Conservation (phyloP, 106 monocot species). For the Narthecium ossifragum region DNA sequence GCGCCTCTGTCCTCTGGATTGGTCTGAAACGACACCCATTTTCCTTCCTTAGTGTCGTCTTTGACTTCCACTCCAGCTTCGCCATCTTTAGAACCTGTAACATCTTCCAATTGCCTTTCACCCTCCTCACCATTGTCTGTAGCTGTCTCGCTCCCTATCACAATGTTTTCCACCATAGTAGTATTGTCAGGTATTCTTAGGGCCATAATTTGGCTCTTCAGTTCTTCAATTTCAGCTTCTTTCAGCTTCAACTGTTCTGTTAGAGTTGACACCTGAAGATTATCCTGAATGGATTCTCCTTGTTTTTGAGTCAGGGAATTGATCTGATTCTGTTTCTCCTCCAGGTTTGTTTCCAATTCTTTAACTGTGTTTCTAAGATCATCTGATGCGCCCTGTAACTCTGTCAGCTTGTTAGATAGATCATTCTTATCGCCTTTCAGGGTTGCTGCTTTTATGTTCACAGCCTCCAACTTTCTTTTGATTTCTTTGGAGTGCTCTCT, state of each 20-base stretch:
- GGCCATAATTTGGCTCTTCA: conserved; percentile 4
- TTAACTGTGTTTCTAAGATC: conserved; percentile 13
- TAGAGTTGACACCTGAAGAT: conserved; percentile 11
- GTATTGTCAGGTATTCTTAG: background rate
- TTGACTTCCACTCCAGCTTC: background rate
- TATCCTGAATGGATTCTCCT: conserved; percentile 7
- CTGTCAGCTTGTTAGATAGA: conserved; percentile 30
- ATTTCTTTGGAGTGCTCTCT: conserved; percentile 20
- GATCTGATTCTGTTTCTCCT: conserved; percentile 34
- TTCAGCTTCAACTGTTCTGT: conserved; percentile 25
- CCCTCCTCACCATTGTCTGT: background rate
- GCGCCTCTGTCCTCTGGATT: too few relatives aligned
- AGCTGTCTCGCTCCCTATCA: background rate
- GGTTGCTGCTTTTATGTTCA: conserved; percentile 10
- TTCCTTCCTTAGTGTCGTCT: background rate
- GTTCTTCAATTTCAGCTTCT: conserved; percentile 27
- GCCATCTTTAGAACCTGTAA: background rate
- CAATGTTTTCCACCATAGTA: background rate
- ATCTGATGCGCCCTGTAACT: conserved; percentile 9
- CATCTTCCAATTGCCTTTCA: background rate
- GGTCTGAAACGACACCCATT: too few relatives aligned
- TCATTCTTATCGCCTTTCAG: conserved; percentile 22
- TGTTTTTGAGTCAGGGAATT: conserved; percentile 15
- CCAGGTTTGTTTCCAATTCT: conserved; percentile 24
- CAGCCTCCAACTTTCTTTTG: conserved; percentile 27